Evolutionary conservation across 805 yeast species (phyloP), one percentile per base, ranked within the genome.

Genomic region (Saitoella complicata): DNA sequence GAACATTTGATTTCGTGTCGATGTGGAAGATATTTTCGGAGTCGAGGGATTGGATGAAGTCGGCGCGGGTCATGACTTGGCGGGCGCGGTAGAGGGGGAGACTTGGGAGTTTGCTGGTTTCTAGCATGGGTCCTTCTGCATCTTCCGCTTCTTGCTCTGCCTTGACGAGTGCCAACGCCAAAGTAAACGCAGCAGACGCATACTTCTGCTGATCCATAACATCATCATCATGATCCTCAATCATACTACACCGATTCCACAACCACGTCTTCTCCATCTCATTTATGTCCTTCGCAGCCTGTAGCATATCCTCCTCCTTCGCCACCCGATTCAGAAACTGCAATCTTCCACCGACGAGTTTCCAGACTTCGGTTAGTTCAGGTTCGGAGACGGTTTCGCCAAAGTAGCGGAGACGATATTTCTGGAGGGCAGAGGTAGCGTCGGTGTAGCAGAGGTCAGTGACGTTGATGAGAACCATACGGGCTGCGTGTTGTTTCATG

Each of bases 141-240:
- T 11, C 7, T 12, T 39, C 11, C 29, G 40, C 40, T n/a, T 43
- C 39, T 11, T 43, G 32, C 12, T 46, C 45, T 10, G 32, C n/a
- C 34, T 30, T 30, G 7, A 47, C 49, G 53, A 82, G 69, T 47
- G 71, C 82, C 45, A 72, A 66, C 73, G 80, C 76, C 45, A 81
- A 62, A 5, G 77, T 61, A 86, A 81, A 79, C 10, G 88, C 87
- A 38, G 80, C 68, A 6, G 76, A 65, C 1, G 85, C 68, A 53
- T 81, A 81, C 58, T 81, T 82, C 5, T 91, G 93, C 49, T 72
- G 69, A 49, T 80, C 87, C 81, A 81, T 80, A 5, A 83, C 94
- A 61, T 83, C 94, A 55, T 83, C 94, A 55, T 83, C 94, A 94
- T 83, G 81, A 12, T 68, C 75, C 2, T 93, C 94, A 7, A 83